Conservation (phyloP, 352 stramenopile genomes). For the Globisporangium spiculum region DNA sequence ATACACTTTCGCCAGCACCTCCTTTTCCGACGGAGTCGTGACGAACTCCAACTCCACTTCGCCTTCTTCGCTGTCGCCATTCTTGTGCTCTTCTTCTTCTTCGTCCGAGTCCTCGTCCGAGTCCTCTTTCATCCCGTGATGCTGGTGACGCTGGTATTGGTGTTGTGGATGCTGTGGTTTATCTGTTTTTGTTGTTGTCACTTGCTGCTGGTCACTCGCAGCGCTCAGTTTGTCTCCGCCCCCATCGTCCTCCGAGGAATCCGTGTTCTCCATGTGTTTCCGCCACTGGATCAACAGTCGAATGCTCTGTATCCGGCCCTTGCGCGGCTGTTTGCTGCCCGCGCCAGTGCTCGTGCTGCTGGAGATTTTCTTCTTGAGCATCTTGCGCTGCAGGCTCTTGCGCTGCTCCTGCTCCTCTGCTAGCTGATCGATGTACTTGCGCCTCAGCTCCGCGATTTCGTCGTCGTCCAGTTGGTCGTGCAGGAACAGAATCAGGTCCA, state of each 20-base stretch:
- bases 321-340: constrained; percentile 26
- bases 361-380: constrained; percentile 33
- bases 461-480: constrained; percentile 63
- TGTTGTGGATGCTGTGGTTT: constrained; percentile 14
- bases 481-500: constrained; percentile 72
- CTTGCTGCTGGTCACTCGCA: background rate
- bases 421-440: constrained; percentile 60
- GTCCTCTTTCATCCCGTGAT: constrained; percentile 17
- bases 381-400: constrained; percentile 44
- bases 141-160: constrained; percentile 19
- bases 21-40: constrained; percentile 66
- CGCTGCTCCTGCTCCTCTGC: constrained; percentile 57
- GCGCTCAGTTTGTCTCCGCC: constrained; percentile 12
- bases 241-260: constrained; percentile 15
- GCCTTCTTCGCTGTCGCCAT: constrained; percentile 25
- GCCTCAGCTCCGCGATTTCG: constrained; percentile 41
- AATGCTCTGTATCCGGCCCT: constrained; percentile 55
- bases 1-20: constrained; percentile 67
- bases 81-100: constrained; percentile 21
- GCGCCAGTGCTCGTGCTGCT: constrained; percentile 21
- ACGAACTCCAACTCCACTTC: constrained; percentile 55
- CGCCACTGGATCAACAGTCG: constrained; percentile 74
- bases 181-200: background rate
- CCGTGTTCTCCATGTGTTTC: constrained; percentile 30
- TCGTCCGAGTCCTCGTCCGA: constrained; percentile 8